Evolutionary conservation across 2,329 filamentous ascomycete genomes (phyloP).

Genomic region (Aspergillus novofumigatus): DNA sequence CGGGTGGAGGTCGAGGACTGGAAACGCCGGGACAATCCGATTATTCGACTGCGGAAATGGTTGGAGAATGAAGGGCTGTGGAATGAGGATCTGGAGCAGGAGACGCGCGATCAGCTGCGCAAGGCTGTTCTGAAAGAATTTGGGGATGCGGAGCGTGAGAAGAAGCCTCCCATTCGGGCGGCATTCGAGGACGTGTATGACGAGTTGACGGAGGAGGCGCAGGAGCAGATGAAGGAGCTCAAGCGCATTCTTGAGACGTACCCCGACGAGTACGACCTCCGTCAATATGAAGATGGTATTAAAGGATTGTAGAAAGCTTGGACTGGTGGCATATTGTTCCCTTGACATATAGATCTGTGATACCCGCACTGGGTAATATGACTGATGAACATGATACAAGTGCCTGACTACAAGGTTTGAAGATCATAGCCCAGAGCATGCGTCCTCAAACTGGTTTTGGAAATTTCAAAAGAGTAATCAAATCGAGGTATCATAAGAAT

Average conservation of each 20-base stretch:
- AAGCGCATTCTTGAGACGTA: conserved; percentile 76
- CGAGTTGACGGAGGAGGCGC: conserved; percentile 73
- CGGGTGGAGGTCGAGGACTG: conserved; percentile 91
- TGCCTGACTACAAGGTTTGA: background rate
- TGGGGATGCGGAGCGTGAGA: conserved; percentile 60
- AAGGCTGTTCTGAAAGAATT: conserved; percentile 82
- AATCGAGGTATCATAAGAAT: background rate
- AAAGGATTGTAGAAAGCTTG: conserved; percentile 50
- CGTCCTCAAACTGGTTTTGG: background rate
- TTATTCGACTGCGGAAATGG: conserved; percentile 82
- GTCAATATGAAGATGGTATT: conserved; percentile 69
- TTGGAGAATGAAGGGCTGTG: conserved; percentile 79
- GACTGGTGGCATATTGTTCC: background rate
- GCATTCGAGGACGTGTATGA: conserved; percentile 88
- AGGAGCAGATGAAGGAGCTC: conserved; percentile 70
- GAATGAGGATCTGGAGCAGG: conserved; percentile 78
- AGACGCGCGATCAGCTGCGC: conserved; percentile 60
- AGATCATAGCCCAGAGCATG: no score
- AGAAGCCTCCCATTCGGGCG: conserved; percentile 50
- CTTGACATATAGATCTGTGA: background rate
- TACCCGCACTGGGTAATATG: background rate
- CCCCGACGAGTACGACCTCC: conserved; percentile 85
- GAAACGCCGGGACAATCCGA: conserved; percentile 85
- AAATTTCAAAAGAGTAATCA: background rate
- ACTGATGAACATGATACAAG: background rate